Evolutionary conservation across 2,329 filamentous ascomycete species (phyloP).

Genomic region (Fusarium duplospermum): DNA sequence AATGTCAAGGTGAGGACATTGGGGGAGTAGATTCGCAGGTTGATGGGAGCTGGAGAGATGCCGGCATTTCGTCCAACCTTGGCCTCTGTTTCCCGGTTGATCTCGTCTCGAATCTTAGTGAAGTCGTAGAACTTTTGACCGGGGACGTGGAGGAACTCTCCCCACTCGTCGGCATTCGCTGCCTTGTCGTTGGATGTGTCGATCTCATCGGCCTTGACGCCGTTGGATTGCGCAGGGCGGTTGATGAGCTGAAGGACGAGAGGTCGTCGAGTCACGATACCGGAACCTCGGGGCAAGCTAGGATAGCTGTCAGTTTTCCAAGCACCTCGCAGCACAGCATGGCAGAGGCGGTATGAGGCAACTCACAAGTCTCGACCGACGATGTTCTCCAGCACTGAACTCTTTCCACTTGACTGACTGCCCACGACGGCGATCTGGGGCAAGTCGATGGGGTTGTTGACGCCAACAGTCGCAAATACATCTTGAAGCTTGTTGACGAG

Average conservation of each 20-base stretch:
- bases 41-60: constrained; percentile 97
- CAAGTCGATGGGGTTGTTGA: constrained; percentile 98
- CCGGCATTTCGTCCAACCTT: constrained; percentile 97
- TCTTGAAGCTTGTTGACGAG: constrained; percentile 99
- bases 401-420: constrained; percentile 99
- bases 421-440: constrained; percentile 98
- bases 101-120: constrained; percentile 98
- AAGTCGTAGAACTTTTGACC: constrained; percentile 99
- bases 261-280: constrained; percentile 95
- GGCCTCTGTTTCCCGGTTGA: constrained; percentile 93
- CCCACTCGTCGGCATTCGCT: constrained; percentile 95
- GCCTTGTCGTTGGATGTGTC: constrained; percentile 80
- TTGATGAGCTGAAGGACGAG: constrained; percentile 99
- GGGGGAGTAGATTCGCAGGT: constrained; percentile 97
- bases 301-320: constrained; percentile 26
- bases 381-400: constrained; percentile 98
- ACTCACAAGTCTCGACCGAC: constrained; percentile 98
- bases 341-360: constrained; percentile 21
- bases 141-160: constrained; percentile 97
- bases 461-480: constrained; percentile 98
- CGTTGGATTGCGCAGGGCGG: constrained; percentile 80
- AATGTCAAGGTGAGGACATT: constrained; percentile 97
- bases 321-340: constrained; percentile 6
- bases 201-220: constrained; percentile 74
- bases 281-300: constrained; percentile 95